Conservation (phyloP, 768 basidiomycete genomes). For the Macrocybe gigantea region DNA sequence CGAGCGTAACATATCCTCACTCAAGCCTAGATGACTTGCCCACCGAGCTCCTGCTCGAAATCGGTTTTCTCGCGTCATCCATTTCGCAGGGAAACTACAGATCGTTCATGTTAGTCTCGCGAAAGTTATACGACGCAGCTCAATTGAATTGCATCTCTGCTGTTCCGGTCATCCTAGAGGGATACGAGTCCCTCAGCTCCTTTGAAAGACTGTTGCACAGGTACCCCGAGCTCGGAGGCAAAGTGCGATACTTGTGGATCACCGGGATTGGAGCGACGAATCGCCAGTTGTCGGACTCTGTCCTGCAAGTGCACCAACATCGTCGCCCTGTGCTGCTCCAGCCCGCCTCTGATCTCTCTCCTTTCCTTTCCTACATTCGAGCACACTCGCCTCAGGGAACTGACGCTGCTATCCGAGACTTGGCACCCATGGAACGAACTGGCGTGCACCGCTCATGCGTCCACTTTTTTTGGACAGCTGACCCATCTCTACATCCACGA, state of each 20-base stretch:
- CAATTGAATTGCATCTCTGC: too few relatives aligned
- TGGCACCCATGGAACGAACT: conserved; percentile 8
- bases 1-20: too few relatives aligned
- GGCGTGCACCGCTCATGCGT: conserved; percentile 2
- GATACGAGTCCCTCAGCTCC: too few relatives aligned
- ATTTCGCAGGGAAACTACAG: too few relatives aligned
- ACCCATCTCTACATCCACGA: conserved; percentile 10
- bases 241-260: conserved; percentile 8
- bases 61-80: too few relatives aligned
- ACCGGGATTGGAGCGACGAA: conserved; percentile 5
- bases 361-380: conserved; percentile 3
- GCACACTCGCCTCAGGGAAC: conserved; percentile 9
- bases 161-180: too few relatives aligned
- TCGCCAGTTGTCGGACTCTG: conserved; percentile 7
- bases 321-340: conserved; percentile 8
- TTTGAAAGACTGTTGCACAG: too few relatives aligned
- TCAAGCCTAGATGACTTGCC: too few relatives aligned
- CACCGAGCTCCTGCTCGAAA: too few relatives aligned
- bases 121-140: too few relatives aligned
- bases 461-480: conserved; percentile 5
- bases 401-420: conserved; percentile 6
- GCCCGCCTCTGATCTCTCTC: conserved; percentile 7
- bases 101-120: too few relatives aligned
- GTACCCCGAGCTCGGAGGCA: too few relatives aligned
- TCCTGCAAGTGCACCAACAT: conserved; percentile 5